Evolutionary conservation across 495 filamentous ascomycete species (phyloP), one percentile per base, ranked within the genome.

Genomic region (Pseudotulostoma volvatum): DNA sequence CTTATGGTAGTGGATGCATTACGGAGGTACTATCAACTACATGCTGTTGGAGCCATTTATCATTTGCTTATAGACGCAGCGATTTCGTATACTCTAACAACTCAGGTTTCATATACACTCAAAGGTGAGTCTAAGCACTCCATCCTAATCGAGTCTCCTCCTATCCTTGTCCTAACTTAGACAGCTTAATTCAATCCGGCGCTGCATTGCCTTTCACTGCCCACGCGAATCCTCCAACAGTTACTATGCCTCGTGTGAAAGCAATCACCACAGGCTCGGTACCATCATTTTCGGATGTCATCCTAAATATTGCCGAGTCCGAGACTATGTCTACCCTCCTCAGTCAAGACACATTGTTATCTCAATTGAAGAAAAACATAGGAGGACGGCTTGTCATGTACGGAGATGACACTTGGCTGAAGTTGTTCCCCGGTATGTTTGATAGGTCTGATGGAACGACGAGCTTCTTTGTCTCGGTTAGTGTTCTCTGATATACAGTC

Each of bases 1-100:
- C 93, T 99, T 57, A 95, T 99, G 88, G 90, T 99, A 7, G 73
- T 99, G 7, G 90, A 99, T 71, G 87, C 90, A 23, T 60, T 96
- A 48, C 67, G 87, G 52, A 93, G 84, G 85, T 93, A 66, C 18
- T 42, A 37, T 38, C 30, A 17, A 34, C 14, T 34, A 42, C 18
- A 32, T 2, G 21, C 17, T 34, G 7, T 39, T 38, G 15, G 34
- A 34, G 17, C 32, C 33, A 21, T 20, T 17, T 33, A 5, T 9
- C 25, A 19, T 54, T 56, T 37, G 52, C 16, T 7, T 33, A 23
- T 34, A 44, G 32, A 2, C 34, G 32, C 43, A 94, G 87, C 64
- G 90, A 99, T 51, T 99, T 99, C 64, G 90, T 99, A 23, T 99
- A 79, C 56, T 76, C 76, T 0, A 58, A 75, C 30, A 61, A 67